phyloP scores from a whole-genome alignment of 2,329 filamentous ascomycete species.

The Aspergillus candidus region DNA sequence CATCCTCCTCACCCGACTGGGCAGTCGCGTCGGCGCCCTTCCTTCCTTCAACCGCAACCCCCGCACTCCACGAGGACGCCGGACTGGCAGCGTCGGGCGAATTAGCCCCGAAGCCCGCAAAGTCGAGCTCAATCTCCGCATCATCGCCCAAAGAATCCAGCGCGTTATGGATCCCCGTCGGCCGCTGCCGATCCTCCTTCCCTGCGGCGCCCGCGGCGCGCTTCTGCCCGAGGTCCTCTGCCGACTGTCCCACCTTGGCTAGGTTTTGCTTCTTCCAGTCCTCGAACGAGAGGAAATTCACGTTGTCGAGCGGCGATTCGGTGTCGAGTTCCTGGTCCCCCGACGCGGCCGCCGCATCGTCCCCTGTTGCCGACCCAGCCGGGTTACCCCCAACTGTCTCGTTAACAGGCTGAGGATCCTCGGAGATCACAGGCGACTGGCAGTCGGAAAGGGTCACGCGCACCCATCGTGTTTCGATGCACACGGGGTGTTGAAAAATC shows the following conservation, averaged over 20 bases:
- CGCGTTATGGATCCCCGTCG: conserved; percentile 57
- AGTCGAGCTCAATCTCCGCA: conserved; percentile 73
- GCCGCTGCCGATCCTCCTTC: conserved; percentile 45
- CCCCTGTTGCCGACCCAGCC: too few relatives aligned
- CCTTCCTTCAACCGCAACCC: conserved; percentile 3
- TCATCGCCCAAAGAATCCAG: conserved; percentile 81
- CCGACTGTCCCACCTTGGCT: conserved; percentile 74
- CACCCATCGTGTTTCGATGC: conserved; percentile 21
- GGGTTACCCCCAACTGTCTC: too few relatives aligned
- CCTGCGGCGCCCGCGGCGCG: conserved; percentile 45
- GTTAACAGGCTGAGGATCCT: too few relatives aligned
- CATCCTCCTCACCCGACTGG: conserved; percentile 19
- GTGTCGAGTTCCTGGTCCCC: conserved; percentile 48
- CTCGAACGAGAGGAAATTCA: conserved; percentile 91
- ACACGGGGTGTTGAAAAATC: conserved; percentile 21
- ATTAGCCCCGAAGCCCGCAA: conserved; percentile 54
- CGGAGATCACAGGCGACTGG: too few relatives aligned
- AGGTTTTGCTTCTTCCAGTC: conserved; percentile 97
- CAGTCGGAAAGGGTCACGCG: background rate
- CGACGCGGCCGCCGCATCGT: too few relatives aligned
- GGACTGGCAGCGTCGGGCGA: conserved; percentile 34
- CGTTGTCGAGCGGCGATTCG: conserved; percentile 64
- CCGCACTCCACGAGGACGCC: conserved; percentile 24
- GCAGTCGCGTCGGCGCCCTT: conserved; percentile 24
- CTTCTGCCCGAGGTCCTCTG: conserved; percentile 57